Evolutionary conservation across 2,329 filamentous ascomycete species (phyloP), one percentile per base, ranked within the genome.

Genomic region (Trichoderma atrobrunneum): DNA sequence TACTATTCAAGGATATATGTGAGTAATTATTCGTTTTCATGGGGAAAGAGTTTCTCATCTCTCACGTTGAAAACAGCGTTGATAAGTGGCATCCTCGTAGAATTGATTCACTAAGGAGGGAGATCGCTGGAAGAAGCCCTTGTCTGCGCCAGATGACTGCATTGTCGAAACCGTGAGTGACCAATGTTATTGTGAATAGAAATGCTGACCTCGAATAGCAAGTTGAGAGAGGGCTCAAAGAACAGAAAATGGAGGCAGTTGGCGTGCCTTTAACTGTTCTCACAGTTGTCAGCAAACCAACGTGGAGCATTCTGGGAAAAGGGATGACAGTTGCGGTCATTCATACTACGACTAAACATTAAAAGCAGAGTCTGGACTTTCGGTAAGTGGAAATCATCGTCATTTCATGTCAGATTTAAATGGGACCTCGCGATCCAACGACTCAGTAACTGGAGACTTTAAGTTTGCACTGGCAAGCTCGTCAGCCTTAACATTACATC

Each of bases 31-130:
- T 4, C 8, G 11, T 51, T 7, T 51, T 3, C n/a, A 21, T 11
- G 8, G 8, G 21, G 2, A 10, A 43, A 7, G 36, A 51, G 5
- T 3, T 21, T n/a, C 16, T 24, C 10, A 21, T 11, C 54, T 76
- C 83, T 74, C 77, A 89, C 88, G 80, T 66, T 83, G 82, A 26
- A 88, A 81, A 18, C 85, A 81, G 26, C 88, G 82, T 85, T 85
- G 84, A 26, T 87, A 84, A 67, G 84, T 85, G 5, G 79, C 80
- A 77, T 90, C 88, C 36, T 90, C 86, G 56, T 85, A 79, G 72
- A 87, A 88, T 72, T 90, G 88, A 74, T 90, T 90, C 14, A 78
- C 80, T 54, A 90, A 77, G 7, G 84, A 80, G 1, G 85, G 87
- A 5, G 84, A 80, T 36, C 83, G 78, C 75, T 90, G 88, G 75